A percentile compares a stretch with the other conserved stretches of the same genome.
phyloP scores from a whole-genome alignment of 352 stramenopile species.

The Phytopythium helicoides region DNA sequence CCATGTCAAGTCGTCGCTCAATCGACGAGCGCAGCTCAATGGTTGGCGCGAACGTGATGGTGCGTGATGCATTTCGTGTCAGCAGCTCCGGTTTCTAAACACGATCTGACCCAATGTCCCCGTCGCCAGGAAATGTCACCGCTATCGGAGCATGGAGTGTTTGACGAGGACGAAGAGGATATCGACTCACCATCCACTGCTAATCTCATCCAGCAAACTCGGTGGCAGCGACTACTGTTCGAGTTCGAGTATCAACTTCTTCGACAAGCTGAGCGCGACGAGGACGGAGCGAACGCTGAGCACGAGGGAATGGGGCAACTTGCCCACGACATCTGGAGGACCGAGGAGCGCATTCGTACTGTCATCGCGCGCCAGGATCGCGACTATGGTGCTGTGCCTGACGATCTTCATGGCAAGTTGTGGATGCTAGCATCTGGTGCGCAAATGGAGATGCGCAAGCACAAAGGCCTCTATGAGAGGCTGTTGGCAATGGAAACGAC shows the following conservation, averaged over 20 bases:
- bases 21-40: constrained; percentile 79
- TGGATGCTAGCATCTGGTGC: constrained; percentile 81
- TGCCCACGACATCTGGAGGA: constrained; percentile 75
- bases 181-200: constrained; percentile 42
- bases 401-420: constrained; percentile 71
- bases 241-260: constrained; percentile 70
- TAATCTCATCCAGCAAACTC: constrained; percentile 48
- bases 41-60: constrained; percentile 19
- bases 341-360: constrained; percentile 76
- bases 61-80: constrained; percentile 7
- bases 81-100: no score
- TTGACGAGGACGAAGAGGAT: constrained; percentile 42
- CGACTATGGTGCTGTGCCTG: constrained; percentile 48
- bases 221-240: constrained; percentile 58
- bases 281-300: constrained; percentile 21
- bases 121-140: constrained; percentile 36
- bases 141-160: constrained; percentile 39
- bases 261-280: constrained; percentile 39
- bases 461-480: constrained; percentile 52
- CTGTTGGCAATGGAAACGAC: constrained; percentile 49
- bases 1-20: constrained; percentile 72
- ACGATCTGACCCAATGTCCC: background rate
- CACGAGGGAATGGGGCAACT: constrained; percentile 60
- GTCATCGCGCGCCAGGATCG: constrained; percentile 62
- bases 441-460: constrained; percentile 56